Conservation (phyloP, 2,329 filamentous ascomycete genomes). For the Nemania sp. region DNA sequence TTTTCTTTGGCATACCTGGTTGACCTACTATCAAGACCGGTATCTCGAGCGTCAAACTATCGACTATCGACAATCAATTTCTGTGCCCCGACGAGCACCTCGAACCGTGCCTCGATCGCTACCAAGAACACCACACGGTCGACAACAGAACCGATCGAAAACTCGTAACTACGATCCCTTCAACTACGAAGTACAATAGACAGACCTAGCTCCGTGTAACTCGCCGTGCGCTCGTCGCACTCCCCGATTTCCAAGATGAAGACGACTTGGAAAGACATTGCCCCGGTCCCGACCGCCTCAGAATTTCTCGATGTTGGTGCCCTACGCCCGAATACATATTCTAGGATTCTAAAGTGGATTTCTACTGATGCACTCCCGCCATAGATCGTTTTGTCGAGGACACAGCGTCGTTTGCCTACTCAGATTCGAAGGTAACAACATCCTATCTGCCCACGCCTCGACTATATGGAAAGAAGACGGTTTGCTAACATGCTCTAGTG, state of each 20-base stretch:
- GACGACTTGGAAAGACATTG: conserved; percentile 80
- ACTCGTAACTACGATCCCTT: conserved; percentile 14
- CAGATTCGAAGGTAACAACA: conserved; percentile 76
- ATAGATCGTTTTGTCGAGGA: conserved; percentile 84
- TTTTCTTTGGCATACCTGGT: conserved; percentile 31
- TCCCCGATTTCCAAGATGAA: conserved; percentile 61
- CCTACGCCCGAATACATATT: background rate
- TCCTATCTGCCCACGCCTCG: background rate
- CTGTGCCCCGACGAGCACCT: conserved; percentile 11
- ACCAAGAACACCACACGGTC: background rate
- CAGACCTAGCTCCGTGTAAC: background rate
- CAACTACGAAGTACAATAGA: background rate
- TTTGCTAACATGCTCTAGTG: conserved; percentile 59
- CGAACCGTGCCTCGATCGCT: conserved; percentile 14
- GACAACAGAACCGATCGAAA: conserved; percentile 16
- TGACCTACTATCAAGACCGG: background rate
- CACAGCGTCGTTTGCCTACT: conserved; percentile 91
- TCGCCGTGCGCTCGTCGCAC: conserved; percentile 38
- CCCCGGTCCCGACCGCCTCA: conserved; percentile 88
- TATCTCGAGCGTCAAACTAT: conserved; percentile 21
- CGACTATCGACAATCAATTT: conserved; percentile 14
- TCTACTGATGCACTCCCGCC: conserved; percentile 20
- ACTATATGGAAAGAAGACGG: background rate
- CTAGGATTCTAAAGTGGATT: background rate
- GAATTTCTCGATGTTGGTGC: conserved; percentile 86